Percentiles rank a stretch among this genome's conserved stretches.
Conservation (phyloP, 176 grass and related monocot species). For the Avena sativa region DNA sequence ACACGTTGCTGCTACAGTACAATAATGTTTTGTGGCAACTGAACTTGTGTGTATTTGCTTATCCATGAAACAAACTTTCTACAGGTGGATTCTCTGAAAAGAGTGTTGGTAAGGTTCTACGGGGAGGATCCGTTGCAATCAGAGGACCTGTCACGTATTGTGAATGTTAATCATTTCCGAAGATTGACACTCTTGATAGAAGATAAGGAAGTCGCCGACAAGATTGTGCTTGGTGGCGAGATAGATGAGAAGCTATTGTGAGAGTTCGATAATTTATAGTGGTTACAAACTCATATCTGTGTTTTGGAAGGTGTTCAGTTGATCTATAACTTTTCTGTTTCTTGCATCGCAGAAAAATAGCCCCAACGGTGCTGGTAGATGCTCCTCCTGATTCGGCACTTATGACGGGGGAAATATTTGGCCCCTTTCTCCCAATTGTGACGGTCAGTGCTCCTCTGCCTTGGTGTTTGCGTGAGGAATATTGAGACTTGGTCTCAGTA, state of each 20-base stretch:
- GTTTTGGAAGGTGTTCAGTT: not conserved
- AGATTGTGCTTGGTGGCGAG: slow-evolving; percentile 76
- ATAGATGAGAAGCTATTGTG: slow-evolving; percentile 71
- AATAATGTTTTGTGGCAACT: not conserved
- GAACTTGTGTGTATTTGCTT: not conserved
- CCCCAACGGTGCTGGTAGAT: slow-evolving; percentile 78
- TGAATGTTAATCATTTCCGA: slow-evolving; percentile 72
- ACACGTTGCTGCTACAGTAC: not conserved
- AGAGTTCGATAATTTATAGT: slow-evolving; percentile 37
- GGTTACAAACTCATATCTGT: not conserved
- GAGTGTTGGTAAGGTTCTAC: slow-evolving; percentile 73
- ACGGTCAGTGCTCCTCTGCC: slow-evolving; percentile 59
- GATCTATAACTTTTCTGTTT: slow-evolving; percentile 14
- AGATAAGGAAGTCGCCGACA: slow-evolving; percentile 64
- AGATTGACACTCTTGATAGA: slow-evolving; percentile 69
- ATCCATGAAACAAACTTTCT: slow-evolving; percentile 38
- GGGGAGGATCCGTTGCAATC: slow-evolving; percentile 80
- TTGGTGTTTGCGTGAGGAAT: not conserved
- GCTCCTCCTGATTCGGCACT: slow-evolving; percentile 69
- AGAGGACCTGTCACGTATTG: slow-evolving; percentile 77
- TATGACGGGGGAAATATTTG: slow-evolving; percentile 83
- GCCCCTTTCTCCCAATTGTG: slow-evolving; percentile 82
- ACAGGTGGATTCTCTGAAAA: slow-evolving; percentile 75
- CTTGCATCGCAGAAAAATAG: slow-evolving; percentile 67
- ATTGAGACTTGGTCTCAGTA: not conserved